A percentile compares a stretch with the other conserved stretches of the same genome.
Conservation (phyloP, 768 basidiomycete genomes). For the button mushroom (Agaricus bisporus) region DNA sequence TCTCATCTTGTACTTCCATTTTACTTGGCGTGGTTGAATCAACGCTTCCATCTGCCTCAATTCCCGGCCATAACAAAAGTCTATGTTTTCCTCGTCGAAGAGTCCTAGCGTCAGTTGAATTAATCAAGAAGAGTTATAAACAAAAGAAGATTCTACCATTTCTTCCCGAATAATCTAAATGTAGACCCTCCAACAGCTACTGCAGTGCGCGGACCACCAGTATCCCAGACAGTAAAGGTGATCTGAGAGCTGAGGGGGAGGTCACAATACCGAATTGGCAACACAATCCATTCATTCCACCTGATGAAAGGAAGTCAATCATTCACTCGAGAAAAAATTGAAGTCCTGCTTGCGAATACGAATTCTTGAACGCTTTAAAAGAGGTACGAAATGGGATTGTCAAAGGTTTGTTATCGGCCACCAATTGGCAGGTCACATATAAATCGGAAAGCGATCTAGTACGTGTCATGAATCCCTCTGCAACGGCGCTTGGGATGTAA, state of each 20-base stretch:
- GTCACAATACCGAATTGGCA: slow-evolving; percentile 92
- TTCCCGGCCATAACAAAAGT: slow-evolving; percentile 73
- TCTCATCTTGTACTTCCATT: slow-evolving; percentile 74
- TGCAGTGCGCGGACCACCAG: slow-evolving; percentile 73
- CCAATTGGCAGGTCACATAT: slow-evolving; percentile 87
- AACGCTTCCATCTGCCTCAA: slow-evolving; percentile 80
- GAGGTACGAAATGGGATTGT: slow-evolving; percentile 90
- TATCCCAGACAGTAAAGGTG: slow-evolving; percentile 95
- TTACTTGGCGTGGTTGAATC: slow-evolving; percentile 89
- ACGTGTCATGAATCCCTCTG: slow-evolving; percentile 23
- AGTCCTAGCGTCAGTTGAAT: slow-evolving; percentile 46
- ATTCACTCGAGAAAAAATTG: neutral
- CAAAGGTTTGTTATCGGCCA: slow-evolving; percentile 89
- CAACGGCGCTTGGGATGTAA: slow-evolving; percentile 32
- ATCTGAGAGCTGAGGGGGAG: slow-evolving; percentile 86
- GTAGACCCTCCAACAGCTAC: slow-evolving; percentile 89
- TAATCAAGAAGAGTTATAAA: neutral
- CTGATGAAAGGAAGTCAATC: slow-evolving; percentile 27
- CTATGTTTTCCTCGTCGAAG: slow-evolving; percentile 89
- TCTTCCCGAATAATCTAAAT: slow-evolving; percentile 87
- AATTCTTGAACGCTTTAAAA: slow-evolving; percentile 87
- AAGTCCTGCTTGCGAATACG: slow-evolving; percentile 52
- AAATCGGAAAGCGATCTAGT: slow-evolving; percentile 84
- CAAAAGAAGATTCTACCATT: slow-evolving; percentile 47
- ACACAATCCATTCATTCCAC: slow-evolving; percentile 94